phyloP scores from a whole-genome alignment of 2,329 filamentous ascomycete species.

The Penicillium sp. region DNA sequence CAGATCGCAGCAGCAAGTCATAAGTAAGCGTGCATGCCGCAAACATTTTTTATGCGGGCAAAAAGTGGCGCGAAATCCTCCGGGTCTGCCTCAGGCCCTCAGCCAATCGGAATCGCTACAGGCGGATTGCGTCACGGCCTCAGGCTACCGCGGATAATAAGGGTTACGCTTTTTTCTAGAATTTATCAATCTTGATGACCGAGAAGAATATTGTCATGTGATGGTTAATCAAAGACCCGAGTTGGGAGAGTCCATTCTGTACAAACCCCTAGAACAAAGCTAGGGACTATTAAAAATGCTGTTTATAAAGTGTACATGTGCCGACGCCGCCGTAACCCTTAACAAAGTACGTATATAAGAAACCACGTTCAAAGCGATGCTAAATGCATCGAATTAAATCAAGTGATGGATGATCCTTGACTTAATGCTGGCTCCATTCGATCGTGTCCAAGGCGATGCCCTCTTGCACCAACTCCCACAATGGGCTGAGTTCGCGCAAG shows the following conservation, averaged over 20 bases:
- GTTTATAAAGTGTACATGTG: constrained; percentile 19
- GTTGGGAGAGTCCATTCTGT: constrained; percentile 17
- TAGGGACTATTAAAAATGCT: constrained; percentile 7
- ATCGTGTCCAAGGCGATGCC: constrained; percentile 94
- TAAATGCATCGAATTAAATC: neutral
- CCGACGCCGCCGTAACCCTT: constrained; percentile 23
- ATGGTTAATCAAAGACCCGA: neutral
- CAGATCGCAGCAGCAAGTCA: neutral
- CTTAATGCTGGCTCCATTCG: constrained; percentile 94
- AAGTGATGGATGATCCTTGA: neutral
- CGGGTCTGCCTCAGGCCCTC: too few species aligned
- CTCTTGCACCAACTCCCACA: constrained; percentile 98
- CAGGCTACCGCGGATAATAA: neutral
- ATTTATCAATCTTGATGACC: neutral
- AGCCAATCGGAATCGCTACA: neutral
- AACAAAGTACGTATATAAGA: constrained; percentile 10
- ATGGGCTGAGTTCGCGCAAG: constrained; percentile 85
- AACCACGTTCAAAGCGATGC: constrained; percentile 14
- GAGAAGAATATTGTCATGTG: too few species aligned
- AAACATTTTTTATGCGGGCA: neutral
- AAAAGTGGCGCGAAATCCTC: neutral
- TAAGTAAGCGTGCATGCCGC: neutral
- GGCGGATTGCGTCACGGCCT: neutral
- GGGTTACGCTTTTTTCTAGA: too few species aligned
- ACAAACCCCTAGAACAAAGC: constrained; percentile 14